Evolutionary conservation across 1,284 basidiomycete species (phyloP).

Genomic region (Grifola frondosa): DNA sequence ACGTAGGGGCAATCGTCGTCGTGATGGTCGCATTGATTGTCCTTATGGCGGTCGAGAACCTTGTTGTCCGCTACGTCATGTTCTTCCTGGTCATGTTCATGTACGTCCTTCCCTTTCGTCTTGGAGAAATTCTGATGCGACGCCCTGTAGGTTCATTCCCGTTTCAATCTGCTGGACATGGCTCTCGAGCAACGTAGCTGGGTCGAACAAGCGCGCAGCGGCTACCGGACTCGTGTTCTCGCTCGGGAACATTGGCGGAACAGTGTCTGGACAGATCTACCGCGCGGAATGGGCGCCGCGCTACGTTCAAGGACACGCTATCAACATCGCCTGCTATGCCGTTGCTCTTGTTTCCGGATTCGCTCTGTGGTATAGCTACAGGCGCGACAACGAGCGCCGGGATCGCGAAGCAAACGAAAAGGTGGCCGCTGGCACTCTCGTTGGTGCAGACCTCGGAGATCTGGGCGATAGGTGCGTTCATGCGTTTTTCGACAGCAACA

Average conservation of each 20-base stretch:
- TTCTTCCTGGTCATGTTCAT: constrained; percentile 37
- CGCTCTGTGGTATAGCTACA: constrained; percentile 29
- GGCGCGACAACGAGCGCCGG: constrained; percentile 24
- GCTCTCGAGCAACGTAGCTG: constrained; percentile 30
- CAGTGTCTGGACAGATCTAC: constrained; percentile 32
- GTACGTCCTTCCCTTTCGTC: constrained; percentile 15
- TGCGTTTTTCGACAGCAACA: background rate
- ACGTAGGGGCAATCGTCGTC: constrained; percentile 51
- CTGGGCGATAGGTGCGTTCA: constrained; percentile 31
- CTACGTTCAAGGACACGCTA: constrained; percentile 33
- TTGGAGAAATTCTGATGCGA: background rate
- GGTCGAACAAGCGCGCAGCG: constrained; percentile 31
- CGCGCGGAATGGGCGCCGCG: constrained; percentile 33
- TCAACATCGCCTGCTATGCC: constrained; percentile 31
- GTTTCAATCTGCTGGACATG: constrained; percentile 33
- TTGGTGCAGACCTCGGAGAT: constrained; percentile 32
- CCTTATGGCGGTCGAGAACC: constrained; percentile 44
- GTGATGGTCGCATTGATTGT: constrained; percentile 67
- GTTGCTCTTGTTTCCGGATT: constrained; percentile 26
- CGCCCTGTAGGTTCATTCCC: constrained; percentile 28
- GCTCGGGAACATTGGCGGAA: constrained; percentile 31
- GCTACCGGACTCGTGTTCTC: constrained; percentile 31
- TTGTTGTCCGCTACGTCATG: constrained; percentile 32
- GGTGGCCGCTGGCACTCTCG: constrained; percentile 18
- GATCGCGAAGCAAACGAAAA: constrained; percentile 19